Conservation (phyloP, 2,329 filamentous ascomycete genomes). For the Blastomyces emzantsi region DNA sequence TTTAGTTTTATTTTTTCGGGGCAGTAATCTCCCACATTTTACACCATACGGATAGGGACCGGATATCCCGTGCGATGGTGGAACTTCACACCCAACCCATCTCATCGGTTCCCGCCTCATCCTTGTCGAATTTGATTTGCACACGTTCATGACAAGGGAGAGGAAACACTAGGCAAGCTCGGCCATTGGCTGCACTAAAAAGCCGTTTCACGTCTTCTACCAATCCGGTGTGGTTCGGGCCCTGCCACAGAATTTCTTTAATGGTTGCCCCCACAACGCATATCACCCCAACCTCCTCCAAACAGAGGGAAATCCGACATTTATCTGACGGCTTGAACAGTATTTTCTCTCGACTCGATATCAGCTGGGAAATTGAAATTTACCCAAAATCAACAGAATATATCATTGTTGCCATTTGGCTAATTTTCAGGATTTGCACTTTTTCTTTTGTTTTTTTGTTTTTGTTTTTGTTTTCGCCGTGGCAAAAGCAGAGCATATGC, state of each 20-base stretch:
- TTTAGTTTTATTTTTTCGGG: too few relatives aligned
- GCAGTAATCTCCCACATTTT: too few relatives aligned
- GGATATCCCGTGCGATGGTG: too few relatives aligned
- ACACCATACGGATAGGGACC: too few relatives aligned
- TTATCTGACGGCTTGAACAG: neutral
- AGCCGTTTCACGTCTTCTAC: neutral
- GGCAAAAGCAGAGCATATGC: neutral
- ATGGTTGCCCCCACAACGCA: conserved; percentile 8
- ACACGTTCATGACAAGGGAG: neutral
- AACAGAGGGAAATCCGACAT: neutral
- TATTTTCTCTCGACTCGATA: neutral
- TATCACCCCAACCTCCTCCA: conserved; percentile 6
- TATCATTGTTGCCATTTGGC: neutral
- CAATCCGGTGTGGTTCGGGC: neutral
- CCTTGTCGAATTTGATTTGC: neutral
- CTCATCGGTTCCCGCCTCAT: neutral
- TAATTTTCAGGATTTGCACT: neutral
- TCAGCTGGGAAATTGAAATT: neutral
- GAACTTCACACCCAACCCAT: neutral
- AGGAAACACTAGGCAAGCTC: neutral
- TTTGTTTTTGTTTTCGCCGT: neutral
- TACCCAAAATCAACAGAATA: neutral
- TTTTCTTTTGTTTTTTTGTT: neutral
- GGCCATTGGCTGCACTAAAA: neutral
- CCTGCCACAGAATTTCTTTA: conserved; percentile 6